phyloP scores from a whole-genome alignment of 192 early-diverging fungal species.

The Jimgerdemannia lactiflua region DNA sequence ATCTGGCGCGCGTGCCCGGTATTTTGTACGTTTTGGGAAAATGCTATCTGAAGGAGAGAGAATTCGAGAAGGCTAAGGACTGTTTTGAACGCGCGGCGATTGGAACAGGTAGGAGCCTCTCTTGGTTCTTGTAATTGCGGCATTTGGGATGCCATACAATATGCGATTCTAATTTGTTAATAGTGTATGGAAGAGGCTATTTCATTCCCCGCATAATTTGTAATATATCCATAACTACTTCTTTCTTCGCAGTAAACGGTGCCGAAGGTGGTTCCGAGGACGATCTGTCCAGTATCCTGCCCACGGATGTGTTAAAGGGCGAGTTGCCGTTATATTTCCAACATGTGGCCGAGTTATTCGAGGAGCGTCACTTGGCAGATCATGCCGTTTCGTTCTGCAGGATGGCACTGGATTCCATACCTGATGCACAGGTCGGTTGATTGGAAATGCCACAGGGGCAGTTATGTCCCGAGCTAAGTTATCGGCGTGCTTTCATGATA shows the following conservation, averaged over 20 bases:
- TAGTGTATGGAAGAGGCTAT: no score
- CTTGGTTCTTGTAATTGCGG: no score
- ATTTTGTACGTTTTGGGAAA: constrained; percentile 10
- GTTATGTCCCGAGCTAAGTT: no score
- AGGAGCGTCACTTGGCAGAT: constrained; percentile 3
- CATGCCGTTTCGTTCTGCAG: constrained; percentile 10
- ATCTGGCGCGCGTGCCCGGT: constrained; percentile 5
- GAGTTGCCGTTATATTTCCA: constrained; percentile 11
- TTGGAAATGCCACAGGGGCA: no score
- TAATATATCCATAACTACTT: no score
- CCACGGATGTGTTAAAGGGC: constrained; percentile 1
- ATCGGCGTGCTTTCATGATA: no score
- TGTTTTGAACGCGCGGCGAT: constrained; percentile 14
- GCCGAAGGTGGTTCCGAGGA: constrained; percentile 5
- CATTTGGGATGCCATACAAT: no score
- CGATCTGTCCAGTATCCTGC: constrained; percentile 5
- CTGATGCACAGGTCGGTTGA: not conserved
- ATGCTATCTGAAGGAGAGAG: constrained; percentile 4
- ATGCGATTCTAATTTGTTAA: no score
- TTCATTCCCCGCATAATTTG: no score
- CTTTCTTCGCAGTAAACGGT: no score
- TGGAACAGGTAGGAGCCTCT: constrained; percentile 10
- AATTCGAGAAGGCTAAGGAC: constrained; percentile 2
- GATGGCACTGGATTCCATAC: constrained; percentile 1
- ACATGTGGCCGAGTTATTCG: constrained; percentile 7